These are phyloP conservation scores for Zygoascus hellenicus DNA, from an alignment of 1,139 yeast genomes.

Conservation along the genomic window DNA sequence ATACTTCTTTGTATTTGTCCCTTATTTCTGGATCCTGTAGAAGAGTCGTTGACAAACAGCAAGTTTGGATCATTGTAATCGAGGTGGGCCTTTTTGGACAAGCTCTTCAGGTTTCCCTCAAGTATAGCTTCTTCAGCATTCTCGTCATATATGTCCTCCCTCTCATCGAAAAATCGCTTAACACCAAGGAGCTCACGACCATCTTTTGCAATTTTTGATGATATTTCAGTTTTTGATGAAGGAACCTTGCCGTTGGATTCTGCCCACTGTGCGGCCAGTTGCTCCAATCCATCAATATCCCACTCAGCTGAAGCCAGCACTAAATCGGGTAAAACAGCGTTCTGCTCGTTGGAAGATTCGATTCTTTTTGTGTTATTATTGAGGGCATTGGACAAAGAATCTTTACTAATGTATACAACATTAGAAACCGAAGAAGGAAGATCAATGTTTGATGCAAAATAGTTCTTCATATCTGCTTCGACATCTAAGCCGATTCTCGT, in stretches of 20 bases:
- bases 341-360: background rate
- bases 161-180: slow-evolving; percentile 15
- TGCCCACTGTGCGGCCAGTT: slow-evolving; percentile 12
- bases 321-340: slow-evolving; percentile 45
- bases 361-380: background rate
- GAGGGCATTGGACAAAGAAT: slow-evolving; percentile 4
- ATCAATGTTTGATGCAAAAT: slow-evolving; percentile 21
- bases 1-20: slow-evolving; percentile 17
- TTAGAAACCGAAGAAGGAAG: slow-evolving; percentile 8
- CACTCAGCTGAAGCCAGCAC: slow-evolving; percentile 76
- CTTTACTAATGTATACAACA: slow-evolving; percentile 15
- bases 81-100: slow-evolving; percentile 43
- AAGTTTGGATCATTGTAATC: slow-evolving; percentile 87
- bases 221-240: background rate
- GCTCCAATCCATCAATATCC: slow-evolving; percentile 49
- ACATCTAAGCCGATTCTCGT: slow-evolving; percentile 39
- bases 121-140: slow-evolving; percentile 78
- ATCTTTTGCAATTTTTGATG: slow-evolving; percentile 9
- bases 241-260: slow-evolving; percentile 2
- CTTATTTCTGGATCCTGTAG: slow-evolving; percentile 6
- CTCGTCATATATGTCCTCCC: slow-evolving; percentile 28
- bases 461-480: slow-evolving; percentile 37
- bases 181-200: slow-evolving; percentile 18
- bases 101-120: slow-evolving; percentile 54
- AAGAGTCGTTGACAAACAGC: slow-evolving; percentile 51